These are phyloP conservation scores for Halenospora varia DNA, from an alignment of 495 filamentous ascomycete genomes.

Conservation along the genomic window DNA sequence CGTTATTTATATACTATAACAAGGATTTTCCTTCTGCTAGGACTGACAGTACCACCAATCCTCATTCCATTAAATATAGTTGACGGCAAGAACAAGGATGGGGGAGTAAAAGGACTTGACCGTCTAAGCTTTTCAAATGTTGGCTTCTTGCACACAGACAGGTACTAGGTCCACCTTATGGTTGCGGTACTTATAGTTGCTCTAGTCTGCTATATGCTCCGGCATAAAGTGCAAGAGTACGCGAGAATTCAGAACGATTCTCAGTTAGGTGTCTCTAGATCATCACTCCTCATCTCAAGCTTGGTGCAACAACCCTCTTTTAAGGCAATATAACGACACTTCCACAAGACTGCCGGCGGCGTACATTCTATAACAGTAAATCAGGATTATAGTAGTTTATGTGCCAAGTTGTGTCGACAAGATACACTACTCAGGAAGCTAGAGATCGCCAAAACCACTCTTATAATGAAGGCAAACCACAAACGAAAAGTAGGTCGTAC, in stretches of 20 bases:
- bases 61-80: constrained; percentile 62
- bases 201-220: constrained; percentile 66
- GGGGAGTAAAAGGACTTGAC: constrained; percentile 53
- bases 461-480: constrained; percentile 16
- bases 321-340: constrained; percentile 7
- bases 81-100: constrained; percentile 43
- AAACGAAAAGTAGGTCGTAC: constrained; percentile 48
- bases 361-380: constrained; percentile 5
- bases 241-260: constrained; percentile 55
- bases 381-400: constrained; percentile 13
- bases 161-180: constrained; percentile 70
- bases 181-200: constrained; percentile 58
- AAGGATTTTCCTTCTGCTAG: constrained; percentile 68
- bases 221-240: constrained; percentile 64
- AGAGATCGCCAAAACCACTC: constrained; percentile 12
- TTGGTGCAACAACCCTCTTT: constrained; percentile 2
- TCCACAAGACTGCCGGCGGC: constrained; percentile 4
- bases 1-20: constrained; percentile 73
- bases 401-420: constrained; percentile 8
- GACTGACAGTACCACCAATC: constrained; percentile 60
- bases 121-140: constrained; percentile 67
- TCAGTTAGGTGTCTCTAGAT: constrained; percentile 57
- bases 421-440: constrained; percentile 10
- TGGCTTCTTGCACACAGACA: constrained; percentile 44
- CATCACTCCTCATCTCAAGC: constrained; percentile 23